Evolutionary conservation across 2,329 filamentous ascomycete genomes (phyloP).

Genomic region (Fusarium sp.): DNA sequence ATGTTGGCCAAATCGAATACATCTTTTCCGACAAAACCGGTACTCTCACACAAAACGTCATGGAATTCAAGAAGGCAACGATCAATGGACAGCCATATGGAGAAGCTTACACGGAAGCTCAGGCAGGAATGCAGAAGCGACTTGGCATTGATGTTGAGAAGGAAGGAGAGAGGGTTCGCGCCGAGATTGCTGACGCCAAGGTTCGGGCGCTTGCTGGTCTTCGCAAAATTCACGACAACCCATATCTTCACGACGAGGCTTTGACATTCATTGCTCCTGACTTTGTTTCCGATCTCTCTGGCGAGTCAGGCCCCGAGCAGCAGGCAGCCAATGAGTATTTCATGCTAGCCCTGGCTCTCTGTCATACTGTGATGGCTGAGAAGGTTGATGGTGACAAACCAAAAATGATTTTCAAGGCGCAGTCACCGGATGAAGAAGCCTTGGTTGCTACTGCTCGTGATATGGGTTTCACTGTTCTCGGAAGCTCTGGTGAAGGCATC

Average conservation of each 20-base stretch:
- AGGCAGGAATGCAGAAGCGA: slow-evolving; percentile 94
- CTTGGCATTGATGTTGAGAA: slow-evolving; percentile 86
- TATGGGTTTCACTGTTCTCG: slow-evolving; percentile 92
- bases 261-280: slow-evolving; percentile 93
- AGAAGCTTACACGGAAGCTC: slow-evolving; percentile 96
- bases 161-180: slow-evolving; percentile 75
- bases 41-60: slow-evolving; percentile 94
- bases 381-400: slow-evolving; percentile 89
- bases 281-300: slow-evolving; percentile 83
- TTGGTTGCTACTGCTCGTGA: slow-evolving; percentile 94
- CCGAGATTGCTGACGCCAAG: slow-evolving; percentile 83
- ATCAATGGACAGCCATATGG: slow-evolving; percentile 97
- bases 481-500: slow-evolving; percentile 81
- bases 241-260: slow-evolving; percentile 88
- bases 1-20: slow-evolving; percentile 97
- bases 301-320: slow-evolving; percentile 80
- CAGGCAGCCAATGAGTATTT: slow-evolving; percentile 83
- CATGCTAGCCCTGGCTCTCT: slow-evolving; percentile 95
- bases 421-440: slow-evolving; percentile 96
- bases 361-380: slow-evolving; percentile 95
- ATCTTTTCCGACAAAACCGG: slow-evolving; percentile 99
- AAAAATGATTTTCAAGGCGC: slow-evolving; percentile 93
- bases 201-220: slow-evolving; percentile 76
- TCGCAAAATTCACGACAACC: slow-evolving; percentile 84
- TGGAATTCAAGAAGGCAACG: slow-evolving; percentile 99